Evolutionary conservation across 2,329 filamentous ascomycete species (phyloP).

Genomic region (Stemphylium lycopersici): DNA sequence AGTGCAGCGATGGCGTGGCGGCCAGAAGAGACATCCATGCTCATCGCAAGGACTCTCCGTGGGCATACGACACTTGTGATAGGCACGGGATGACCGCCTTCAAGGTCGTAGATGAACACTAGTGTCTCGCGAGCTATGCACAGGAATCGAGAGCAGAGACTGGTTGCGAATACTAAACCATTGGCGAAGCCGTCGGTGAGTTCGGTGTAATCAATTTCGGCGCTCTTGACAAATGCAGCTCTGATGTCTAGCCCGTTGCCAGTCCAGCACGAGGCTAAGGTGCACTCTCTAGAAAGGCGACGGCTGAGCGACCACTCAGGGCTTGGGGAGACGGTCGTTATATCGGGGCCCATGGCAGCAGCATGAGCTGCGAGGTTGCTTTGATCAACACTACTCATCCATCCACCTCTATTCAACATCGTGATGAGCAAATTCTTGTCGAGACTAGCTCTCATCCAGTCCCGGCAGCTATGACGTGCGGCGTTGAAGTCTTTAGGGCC

Average conservation of each 20-base stretch:
- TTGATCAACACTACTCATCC: conserved; percentile 39
- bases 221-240: conserved; percentile 21
- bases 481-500: conserved; percentile 62
- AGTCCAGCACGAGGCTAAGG: conserved; percentile 52
- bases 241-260: conserved; percentile 39
- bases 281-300: conserved; percentile 57
- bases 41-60: conserved; percentile 62
- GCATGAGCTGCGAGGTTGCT: background rate
- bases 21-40: conserved; percentile 66
- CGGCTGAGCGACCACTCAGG: conserved; percentile 54
- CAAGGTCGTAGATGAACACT: conserved; percentile 63
- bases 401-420: conserved; percentile 64
- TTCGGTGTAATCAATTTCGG: conserved; percentile 46
- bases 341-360: background rate
- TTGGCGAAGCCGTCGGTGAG: conserved; percentile 34
- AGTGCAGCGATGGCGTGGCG: conserved; percentile 64
- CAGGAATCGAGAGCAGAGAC: conserved; percentile 64
- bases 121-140: conserved; percentile 61
- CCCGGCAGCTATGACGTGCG: conserved; percentile 64
- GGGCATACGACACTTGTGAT: conserved; percentile 64
- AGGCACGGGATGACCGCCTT: conserved; percentile 48
- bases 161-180: conserved; percentile 58
- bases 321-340: background rate
- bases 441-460: conserved; percentile 66
- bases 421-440: conserved; percentile 56